phyloP scores from a whole-genome alignment of 2,329 filamentous ascomycete species.

The Cladophialophora chaetospira region DNA sequence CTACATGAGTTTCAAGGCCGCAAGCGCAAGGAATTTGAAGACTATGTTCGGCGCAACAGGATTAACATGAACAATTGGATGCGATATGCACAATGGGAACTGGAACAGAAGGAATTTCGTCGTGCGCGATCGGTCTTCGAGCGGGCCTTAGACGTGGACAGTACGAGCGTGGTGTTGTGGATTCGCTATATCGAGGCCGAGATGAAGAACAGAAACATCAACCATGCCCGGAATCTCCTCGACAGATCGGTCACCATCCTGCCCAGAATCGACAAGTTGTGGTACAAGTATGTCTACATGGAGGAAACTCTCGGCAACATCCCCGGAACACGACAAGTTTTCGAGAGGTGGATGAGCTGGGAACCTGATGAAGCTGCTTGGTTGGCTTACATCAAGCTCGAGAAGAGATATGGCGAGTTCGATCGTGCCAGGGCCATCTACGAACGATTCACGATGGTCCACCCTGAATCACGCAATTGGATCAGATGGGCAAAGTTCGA shows the following conservation, averaged over 20 bases:
- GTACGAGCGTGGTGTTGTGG: slow-evolving; percentile 85
- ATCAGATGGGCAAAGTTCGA: slow-evolving; percentile 99
- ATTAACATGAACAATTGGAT: slow-evolving; percentile 99
- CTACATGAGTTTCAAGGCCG: slow-evolving; percentile 95
- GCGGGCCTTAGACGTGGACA: slow-evolving; percentile 86
- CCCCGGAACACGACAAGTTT: slow-evolving; percentile 86
- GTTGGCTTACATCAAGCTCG: slow-evolving; percentile 94
- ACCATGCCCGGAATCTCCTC: slow-evolving; percentile 90
- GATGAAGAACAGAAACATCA: slow-evolving; percentile 95
- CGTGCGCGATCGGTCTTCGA: slow-evolving; percentile 93
- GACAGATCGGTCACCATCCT: slow-evolving; percentile 93
- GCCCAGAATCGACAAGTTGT: slow-evolving; percentile 90
- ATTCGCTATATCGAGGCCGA: slow-evolving; percentile 92
- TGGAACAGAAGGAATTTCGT: slow-evolving; percentile 96
- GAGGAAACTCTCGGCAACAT: slow-evolving; percentile 97
- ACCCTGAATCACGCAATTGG: slow-evolving; percentile 94
- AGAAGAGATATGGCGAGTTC: slow-evolving; percentile 92
- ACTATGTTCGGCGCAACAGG: slow-evolving; percentile 93
- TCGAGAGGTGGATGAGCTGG: slow-evolving; percentile 98
- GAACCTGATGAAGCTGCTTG: slow-evolving; percentile 94
- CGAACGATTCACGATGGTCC: slow-evolving; percentile 84
- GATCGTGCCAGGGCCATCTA: slow-evolving; percentile 90
- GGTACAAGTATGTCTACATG: slow-evolving; percentile 99
- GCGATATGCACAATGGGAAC: slow-evolving; percentile 94
- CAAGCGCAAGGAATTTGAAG: slow-evolving; percentile 95